Base-by-base conservation (phyloP, 2,329 filamentous ascomycete species). In the Cladosporium oxysporum region DNA sequence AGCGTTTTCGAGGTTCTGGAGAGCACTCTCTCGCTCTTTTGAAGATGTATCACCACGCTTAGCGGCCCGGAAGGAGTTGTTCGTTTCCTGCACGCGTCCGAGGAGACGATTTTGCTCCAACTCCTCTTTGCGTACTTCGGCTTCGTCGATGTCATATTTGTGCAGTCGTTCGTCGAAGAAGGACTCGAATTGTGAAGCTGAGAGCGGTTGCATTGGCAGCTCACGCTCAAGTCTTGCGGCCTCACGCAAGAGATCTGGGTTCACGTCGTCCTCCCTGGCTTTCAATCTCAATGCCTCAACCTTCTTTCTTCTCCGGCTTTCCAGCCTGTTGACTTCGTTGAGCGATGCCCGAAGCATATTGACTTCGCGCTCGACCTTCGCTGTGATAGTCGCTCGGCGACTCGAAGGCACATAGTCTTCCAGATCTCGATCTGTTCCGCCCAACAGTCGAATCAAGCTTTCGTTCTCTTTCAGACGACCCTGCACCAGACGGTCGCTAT, bases 321-420 rank as follows among this genome's bases (percentile, higher is more conserved):
- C 94, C 1, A 98, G 83, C 16, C 93, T 87, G 64, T 87, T 88
- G 2, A 96, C 87, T 69, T 98, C 93, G 76, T 96, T 97, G 73
- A 97, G 88, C 11, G 88, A 89, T 35, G 88, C 88, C 18, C 95
- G 88, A 53, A 99, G 81, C 66, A 88, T 87, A 58, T 88, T 90
- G 14, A 93, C 90, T 66, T 93, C 91, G 10, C 88, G 85, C 76
- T 96, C 93, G 8, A 98, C 85, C 29, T 90, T 86, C 26, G 93
- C 89, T 1, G 92, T 92, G 67, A 97, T 91, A 49, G 89, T 89
- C 8, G 90, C 89, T 65, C 90, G 87, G 55, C 92, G 85, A 70
- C 91, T 95, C 62, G 91, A 94, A 0, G 95, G 95, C 1, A 99
- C 93, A 72, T 91, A 96, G 60, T 93, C 90, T 78, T 96, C 90